Base-by-base conservation (phyloP, 495 filamentous ascomycete genomes). In the Antarctomyces pellizariae region DNA sequence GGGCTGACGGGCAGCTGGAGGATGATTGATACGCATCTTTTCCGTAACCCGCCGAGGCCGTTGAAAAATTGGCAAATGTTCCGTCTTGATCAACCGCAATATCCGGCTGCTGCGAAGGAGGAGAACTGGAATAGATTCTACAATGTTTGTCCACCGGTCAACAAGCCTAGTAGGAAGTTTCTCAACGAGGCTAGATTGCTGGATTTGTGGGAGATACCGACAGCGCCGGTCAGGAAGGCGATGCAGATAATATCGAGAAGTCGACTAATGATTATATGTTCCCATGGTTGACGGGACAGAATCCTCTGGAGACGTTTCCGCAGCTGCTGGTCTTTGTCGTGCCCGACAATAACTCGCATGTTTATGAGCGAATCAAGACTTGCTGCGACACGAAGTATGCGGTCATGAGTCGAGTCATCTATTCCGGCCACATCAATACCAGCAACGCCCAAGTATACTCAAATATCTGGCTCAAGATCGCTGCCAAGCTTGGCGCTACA, bases 401-500 rank as follows among this genome's bases (percentile, higher is more conserved):
- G 31, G 20, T 28, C 18, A 22, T 17, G 2, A 16, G 21, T 16
- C 18, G 34, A 48, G 53, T 50, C 34, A 31, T 92, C 4, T 70
- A 74, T 36, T 45, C 50, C 7, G 38, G 35, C 0, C 67, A 82
- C 30, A 74, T 78, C 7, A 33, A 40, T 3, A 71, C 65, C 36
- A 53, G 49, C 13, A 53, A 67, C 9, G 51, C 52, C 1, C 83
- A 95, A 45, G 91, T 91, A 47, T 59, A 67, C 33, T 83, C 75
- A 2, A 93, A 93, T 39, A 74, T 92, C 14, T 54, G 62, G 25
- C 80, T 93, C 75, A 97, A 97, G 48, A 60, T 97, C 30, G 93
- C 95, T 39, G 72, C 76, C 9, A 97, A 93, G 51, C 65, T 92
- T n/a, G 86, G 86, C 18, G 86, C 86, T 9, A 54, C 62, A 3